Base-by-base conservation (phyloP, 306 rosid species). In the Vigna mungo region DNA sequence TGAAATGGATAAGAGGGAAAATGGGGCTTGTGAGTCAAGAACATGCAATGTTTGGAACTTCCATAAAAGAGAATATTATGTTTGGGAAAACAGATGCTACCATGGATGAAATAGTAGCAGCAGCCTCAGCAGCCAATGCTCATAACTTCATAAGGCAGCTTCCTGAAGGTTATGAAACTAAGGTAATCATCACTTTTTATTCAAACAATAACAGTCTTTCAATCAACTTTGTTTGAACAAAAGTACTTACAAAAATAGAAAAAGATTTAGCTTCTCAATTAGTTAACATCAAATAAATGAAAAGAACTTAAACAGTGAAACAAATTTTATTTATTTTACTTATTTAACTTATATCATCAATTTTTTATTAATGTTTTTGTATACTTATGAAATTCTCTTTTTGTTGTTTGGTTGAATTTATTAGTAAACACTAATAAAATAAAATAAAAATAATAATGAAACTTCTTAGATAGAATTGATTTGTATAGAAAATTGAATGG, bases 21-120 rank as follows among this genome's bases (percentile, higher is more conserved):
- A 95, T 95, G 97, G 97, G 99, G 0, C 96, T 95, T 30, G 99
- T 95, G 6, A 92, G 97, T 76, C 99, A 95, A 83, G 99, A 95
- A 16, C 99, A 95, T 84, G 99, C 97, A 17, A 14, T 95, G 83
- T 95, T 95, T 84, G 99, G 97, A 25, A 95, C 99, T 16, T 86
- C 96, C 25, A 89, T 95, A 41, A 92, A 78, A 81, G 96, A 92
- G 37, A 95, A 95, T 52, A 90, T 95, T 67, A 80, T 89, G 96
- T 92, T 95, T 84, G 99, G 99, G 60, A 95, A 92, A 73, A 84
- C 74, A 53, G 96, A 92, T 81, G 97, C 99, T 4, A 84, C 90
- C 46, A 88, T 89, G 89, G 97, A 88, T 51, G 97, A 92, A 81
- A 85, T 95, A 78, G 82, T 78, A 18, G 96, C 90, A 66, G 96